Percentiles rank a stretch among this genome's conserved stretches.
Conservation (phyloP, 1,139 yeast species). For the Blastobotrys aristatus region DNA sequence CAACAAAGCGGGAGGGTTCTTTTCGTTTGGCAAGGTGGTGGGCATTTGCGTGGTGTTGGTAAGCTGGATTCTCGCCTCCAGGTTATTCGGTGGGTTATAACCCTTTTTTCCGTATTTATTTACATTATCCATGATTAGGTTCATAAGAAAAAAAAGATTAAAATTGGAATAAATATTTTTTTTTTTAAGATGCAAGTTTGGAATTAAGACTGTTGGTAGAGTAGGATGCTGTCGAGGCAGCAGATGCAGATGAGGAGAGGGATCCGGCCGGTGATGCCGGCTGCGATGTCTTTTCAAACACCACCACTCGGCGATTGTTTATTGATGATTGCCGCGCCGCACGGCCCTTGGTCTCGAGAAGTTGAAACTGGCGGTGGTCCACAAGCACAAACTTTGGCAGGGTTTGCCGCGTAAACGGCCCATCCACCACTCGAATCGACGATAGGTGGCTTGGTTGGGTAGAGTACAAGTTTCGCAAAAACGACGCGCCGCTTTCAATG, state of each 20-base stretch:
- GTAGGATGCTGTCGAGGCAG: neutral
- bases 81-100: conserved; percentile 8
- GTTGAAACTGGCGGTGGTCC: conserved; percentile 1
- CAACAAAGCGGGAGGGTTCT: conserved; percentile 4
- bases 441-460: neutral
- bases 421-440: conserved; percentile 7
- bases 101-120: neutral
- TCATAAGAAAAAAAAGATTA: neutral
- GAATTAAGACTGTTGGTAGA: neutral
- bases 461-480: neutral
- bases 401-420: conserved; percentile 4
- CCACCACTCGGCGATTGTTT: neutral
- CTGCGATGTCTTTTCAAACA: conserved; percentile 6
- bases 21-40: conserved; percentile 17
- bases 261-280: neutral
- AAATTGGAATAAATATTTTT: too few relatives aligned
- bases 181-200: neutral
- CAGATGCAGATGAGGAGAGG: neutral
- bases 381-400: conserved; percentile 6
- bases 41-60: conserved; percentile 21
- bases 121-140: neutral
- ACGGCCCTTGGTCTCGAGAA: neutral
- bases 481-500: conserved; percentile 1
- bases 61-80: conserved; percentile 22
- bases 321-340: neutral